Evolutionary conservation across 2,329 filamentous ascomycete genomes (phyloP), one percentile per base, ranked within the genome.

Genomic region (Neoarthrinium moseri): DNA sequence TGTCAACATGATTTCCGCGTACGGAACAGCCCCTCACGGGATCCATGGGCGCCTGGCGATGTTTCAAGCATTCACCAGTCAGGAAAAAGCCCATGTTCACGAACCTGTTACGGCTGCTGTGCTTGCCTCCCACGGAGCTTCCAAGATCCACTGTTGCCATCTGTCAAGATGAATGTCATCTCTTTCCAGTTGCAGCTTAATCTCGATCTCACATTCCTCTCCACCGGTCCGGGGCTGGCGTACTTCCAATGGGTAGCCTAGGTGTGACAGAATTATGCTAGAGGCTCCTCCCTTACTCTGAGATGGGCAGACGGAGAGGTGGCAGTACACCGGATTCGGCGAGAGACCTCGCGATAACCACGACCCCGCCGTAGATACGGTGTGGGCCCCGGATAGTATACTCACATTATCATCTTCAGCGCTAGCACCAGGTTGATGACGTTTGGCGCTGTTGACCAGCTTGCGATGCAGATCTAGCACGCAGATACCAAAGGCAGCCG

Each of bases 41-140:
- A n/a, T n/a, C n/a, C n/a, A n/a, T n/a, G n/a, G n/a, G n/a, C n/a
- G n/a, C n/a, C n/a, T n/a, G n/a, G n/a, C n/a, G n/a, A n/a, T n/a
- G n/a, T n/a, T n/a, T n/a, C n/a, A n/a, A n/a, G n/a, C n/a, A n/a
- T n/a, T n/a, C n/a, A n/a, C n/a, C n/a, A n/a, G n/a, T n/a, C n/a
- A n/a, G n/a, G n/a, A n/a, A n/a, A n/a, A n/a, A n/a, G n/a, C n/a
- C n/a, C n/a, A n/a, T n/a, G n/a, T n/a, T n/a, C n/a, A n/a, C n/a
- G n/a, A n/a, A n/a, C n/a, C n/a, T n/a, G n/a, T n/a, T n/a, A n/a
- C n/a, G n/a, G n/a, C n/a, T n/a, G n/a, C n/a, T n/a, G n/a, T n/a
- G 26, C n/a, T n/a, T 29, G 54, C 50, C 30, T 45, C 42, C 8
- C 32, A 15, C 13, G 46, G 46, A 10, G 46, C 46, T 3, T 23